Evolutionary conservation across 2,329 filamentous ascomycete species (phyloP), one percentile per base, ranked within the genome.

Genomic region (Colletotrichum godetiae): DNA sequence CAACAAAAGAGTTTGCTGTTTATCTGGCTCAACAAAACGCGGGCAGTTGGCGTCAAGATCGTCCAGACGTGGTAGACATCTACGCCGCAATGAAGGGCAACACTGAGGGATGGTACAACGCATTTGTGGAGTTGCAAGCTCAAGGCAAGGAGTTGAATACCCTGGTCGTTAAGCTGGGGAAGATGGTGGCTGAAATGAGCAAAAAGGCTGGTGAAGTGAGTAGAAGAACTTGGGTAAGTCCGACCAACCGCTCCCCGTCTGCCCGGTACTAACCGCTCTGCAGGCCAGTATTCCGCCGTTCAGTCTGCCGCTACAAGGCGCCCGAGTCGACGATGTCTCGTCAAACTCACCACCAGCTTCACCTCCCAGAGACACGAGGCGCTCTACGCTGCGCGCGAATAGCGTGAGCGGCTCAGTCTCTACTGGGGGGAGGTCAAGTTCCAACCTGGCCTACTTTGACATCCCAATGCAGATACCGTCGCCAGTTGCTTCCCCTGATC

Each of bases 41-140:
- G 49, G 87, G 89, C 5, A 86, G 88, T 76, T 91, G 90, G 81
- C 88, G 91, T 68, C 83, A 88, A 64, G 90, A 92, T 60, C 89
- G 94, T 27, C 86, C 88, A 2, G 88, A 90, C 60, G 85, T 92
- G 59, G 87, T 89, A 46, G 92, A 94, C 59, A 94, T 98, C 24
- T 97, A 94, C 77, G 90, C 92, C 53, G 95, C 95, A 49, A 98
- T 98, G 95, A 93, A 93, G 78, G 94, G 94, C 42, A 98, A 98
- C 77, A 92, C 95, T 10, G 93, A 97, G 75, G 95, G 95, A 56
- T 98, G 96, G 96, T 90, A 92, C 71, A 91, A 92, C 69, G 95
- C 95, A 7, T 92, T 98, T 78, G 88, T 91, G 67, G 92, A 93
- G 67, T 87, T 98, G 72, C 92, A 95, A 79, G 89, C 89, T 27